phyloP scores from a whole-genome alignment of 768 basidiomycete genomes.

The Leccinum imitatum region DNA sequence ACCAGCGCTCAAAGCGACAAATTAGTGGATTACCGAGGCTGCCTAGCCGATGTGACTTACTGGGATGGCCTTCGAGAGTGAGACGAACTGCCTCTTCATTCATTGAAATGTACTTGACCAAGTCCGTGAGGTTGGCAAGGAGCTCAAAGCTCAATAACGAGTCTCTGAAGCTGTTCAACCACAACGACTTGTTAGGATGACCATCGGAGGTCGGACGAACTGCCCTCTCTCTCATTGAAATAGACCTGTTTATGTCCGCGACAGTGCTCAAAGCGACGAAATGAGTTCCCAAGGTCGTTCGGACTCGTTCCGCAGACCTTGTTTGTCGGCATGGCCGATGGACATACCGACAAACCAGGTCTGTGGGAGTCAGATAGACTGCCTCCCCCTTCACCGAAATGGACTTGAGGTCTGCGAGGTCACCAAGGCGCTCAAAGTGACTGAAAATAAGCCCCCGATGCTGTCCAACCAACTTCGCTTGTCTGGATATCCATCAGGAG shows the following conservation, averaged over 20 bases:
- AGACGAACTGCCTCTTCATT: background rate
- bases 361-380: background rate
- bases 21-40: background rate
- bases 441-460: background rate
- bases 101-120: background rate
- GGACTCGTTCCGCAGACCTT: background rate
- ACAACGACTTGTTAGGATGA: background rate
- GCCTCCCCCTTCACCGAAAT: background rate
- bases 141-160: background rate
- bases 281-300: background rate
- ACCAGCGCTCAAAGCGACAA: background rate
- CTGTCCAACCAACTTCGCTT: background rate
- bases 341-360: too few species aligned
- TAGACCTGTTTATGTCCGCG: background rate
- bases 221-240: background rate
- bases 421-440: background rate
- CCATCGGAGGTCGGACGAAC: background rate
- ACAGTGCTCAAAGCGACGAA: background rate
- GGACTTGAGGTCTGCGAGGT: background rate
- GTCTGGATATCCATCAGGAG: background rate
- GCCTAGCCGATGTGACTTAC: background rate
- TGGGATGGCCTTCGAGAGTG: background rate
- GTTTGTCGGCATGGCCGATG: background rate
- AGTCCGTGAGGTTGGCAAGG: background rate
- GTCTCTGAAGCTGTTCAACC: background rate